These are phyloP conservation scores for Alternaria ventricosa DNA, from an alignment of 2,329 filamentous ascomycete genomes.

Conservation along the genomic window DNA sequence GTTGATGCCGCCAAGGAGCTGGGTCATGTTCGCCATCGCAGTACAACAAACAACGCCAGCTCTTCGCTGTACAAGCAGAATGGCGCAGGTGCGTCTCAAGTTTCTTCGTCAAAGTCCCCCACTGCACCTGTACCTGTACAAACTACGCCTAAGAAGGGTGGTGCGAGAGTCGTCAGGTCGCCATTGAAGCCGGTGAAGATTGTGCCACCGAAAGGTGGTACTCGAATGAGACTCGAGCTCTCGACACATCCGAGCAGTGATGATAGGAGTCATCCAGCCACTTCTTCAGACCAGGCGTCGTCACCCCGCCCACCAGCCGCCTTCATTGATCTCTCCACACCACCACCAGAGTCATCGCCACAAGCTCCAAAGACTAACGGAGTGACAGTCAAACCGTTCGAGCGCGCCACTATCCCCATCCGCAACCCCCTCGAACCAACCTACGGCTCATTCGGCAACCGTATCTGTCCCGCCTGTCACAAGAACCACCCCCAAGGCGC, in stretches of 20 bases:
- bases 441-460: conserved; percentile 19
- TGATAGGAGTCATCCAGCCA: background rate
- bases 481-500: conserved; percentile 62
- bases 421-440: conserved; percentile 35
- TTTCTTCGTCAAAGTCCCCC: conserved; percentile 14
- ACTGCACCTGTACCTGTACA: conserved; percentile 3
- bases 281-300: background rate
- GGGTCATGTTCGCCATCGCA: conserved; percentile 3
- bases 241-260: background rate
- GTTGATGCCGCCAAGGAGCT: conserved; percentile 15
- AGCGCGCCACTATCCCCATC: conserved; percentile 37
- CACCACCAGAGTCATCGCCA: background rate
- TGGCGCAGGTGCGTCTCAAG: conserved; percentile 25
- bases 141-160: background rate
- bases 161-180: background rate
- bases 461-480: conserved; percentile 61
- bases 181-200: background rate
- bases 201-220: background rate
- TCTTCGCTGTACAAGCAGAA: conserved; percentile 28
- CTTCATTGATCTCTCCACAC: background rate
- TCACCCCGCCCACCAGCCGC: background rate
- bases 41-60: conserved; percentile 11
- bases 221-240: background rate
- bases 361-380: conserved; percentile 20
- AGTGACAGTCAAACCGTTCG: conserved; percentile 41